Base-by-base conservation (phyloP, 2,329 filamentous ascomycete species). In the Dactylellina drechsleri region DNA sequence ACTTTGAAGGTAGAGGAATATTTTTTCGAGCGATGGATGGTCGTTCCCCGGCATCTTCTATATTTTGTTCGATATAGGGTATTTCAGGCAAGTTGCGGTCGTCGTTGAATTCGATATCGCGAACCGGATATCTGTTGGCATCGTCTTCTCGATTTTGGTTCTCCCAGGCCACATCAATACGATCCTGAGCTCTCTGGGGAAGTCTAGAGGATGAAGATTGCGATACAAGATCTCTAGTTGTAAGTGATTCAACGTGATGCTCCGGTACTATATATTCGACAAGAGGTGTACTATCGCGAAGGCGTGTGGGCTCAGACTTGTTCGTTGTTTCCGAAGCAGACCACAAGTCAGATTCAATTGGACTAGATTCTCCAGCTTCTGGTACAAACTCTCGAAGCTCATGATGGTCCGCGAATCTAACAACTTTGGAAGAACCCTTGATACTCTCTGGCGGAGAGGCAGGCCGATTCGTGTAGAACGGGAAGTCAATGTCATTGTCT, bases 381-480 rank as follows among this genome's bases (percentile, higher is more conserved):
- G 61, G 52, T 10, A 43, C 16, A 15, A 59, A 67, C 40, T 75
- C 71, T 23, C 59, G 64, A 12, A 68, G 16, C 18, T 68, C 64
- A 20, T 61, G 13, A 3, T 20, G 45, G n/a, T 75, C 71, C 7
- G 71, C 64, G 18, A 75, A 75, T 12, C 71, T 53, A 7, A 75
- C 71, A 12, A 23, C 23, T 61, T 75, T 75, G 1, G 71, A 65
- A 26, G 50, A 16, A 1, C 71, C 71, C 13, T 45, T 41, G 15
- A 65, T 18, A 28, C 64, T 75, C 15, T 65, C 47, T 23, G 64
- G 64, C 3, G 64, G 64, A 2, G 58, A 75, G 10, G 58, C 3
- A 12, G 64, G 64, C 26, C 52, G 53, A 15, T 26, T 16, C 8
- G 10, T 12, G 3, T 40, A 52, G 7, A 52, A 49, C 5, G 58